Evolutionary conservation across 2,329 filamentous ascomycete species (phyloP), one percentile per base, ranked within the genome.

Genomic region (Phyllosticta capitalensis): DNA sequence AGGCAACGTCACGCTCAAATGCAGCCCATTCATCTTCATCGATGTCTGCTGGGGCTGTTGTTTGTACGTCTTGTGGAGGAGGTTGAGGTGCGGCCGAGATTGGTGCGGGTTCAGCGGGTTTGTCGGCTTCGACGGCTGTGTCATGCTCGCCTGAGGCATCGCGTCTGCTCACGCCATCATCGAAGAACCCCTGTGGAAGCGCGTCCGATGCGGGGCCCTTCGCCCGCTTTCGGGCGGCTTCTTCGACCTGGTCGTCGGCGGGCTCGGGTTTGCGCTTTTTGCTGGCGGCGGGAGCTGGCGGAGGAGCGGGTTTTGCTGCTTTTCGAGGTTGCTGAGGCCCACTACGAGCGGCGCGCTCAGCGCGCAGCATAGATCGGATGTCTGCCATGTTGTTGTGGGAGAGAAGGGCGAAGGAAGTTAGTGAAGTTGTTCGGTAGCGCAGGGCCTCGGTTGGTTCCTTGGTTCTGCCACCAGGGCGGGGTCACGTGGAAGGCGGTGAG

Each of bases 1-100:
- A 56, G 20, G 68, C 87, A 59, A 95, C 85, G 58, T 95, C 89
- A 2, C 88, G 88, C 70, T 96, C 87, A 69, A 95, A 95, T 9
- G 89, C 89, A 1, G 89, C 87, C 88, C 89, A 94, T 72, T 94
- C 89, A 58, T 86, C 83, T 67, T 95, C 59, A 10, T 61, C 51
- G 12, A 71, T 65, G 4, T 45, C 14, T 45, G 38, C 38, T 19
- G 38, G 14, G n/a, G 38, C 38, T n/a, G 38, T 7, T 45, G 38
- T 6, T 45, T 45, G 38, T 14, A 65, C 67, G 2, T 63, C 63
- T 2, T 65, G 54, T 54, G 67, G 64, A 30, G 65, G 63, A 21
- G 64, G 48, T 38, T 58, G 30, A 21, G 58, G 56, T 7, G 24
- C 54, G 21, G 50, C 14, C n/a, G 52, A 17, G n/a, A 2, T 45